Base-by-base conservation (phyloP, 2,329 filamentous ascomycete genomes). In the Fusarium proliferatum region DNA sequence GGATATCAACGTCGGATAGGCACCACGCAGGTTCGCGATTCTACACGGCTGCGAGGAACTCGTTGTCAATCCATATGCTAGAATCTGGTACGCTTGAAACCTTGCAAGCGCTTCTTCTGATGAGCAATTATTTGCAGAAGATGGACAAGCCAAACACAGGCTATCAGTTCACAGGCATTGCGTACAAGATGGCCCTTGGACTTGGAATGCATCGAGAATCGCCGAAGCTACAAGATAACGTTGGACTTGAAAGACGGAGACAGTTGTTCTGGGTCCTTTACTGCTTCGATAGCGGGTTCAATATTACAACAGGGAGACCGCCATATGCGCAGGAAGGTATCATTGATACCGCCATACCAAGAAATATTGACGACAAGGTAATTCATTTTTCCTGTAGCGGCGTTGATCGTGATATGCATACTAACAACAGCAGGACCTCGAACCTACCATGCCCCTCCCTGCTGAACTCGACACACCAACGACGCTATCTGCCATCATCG, bases 261-360 rank as follows among this genome's bases (percentile, higher is more conserved):
- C 52, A 56, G 36, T 23, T 56, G 26, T 56, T 56, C 26, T 56
- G 52, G 52, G 52, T 56, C 1, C 36, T 56, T 10, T 56, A 56
- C 26, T 56, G 52, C 52, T 56, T 56, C 26, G 52, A 56, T 43
- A 56, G 52, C 15, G 52, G 52, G 21, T 56, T 56, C 21, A 56
- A 56, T 9, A 56, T 56, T 15, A 56, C 38, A 23, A 56, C 52
- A 1, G 52, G 52, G 15, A 56, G 52, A 15, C 52, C 52, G 5
- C 52, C 52, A 2, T 43, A 56, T 6, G 52, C 52, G 2, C 52
- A 56, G 17, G 52, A 56, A n/a, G 52, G 52, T 2, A 56, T 56
- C 4, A 56, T 42, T 42, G 52, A 43, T 30, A 56, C 52, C 2
- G 15, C 16, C 9, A 5, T 43, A 2, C 52, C 52, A 5, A 56